phyloP scores from a whole-genome alignment of 306 rosid species.

The Fragaria ananassa region DNA sequence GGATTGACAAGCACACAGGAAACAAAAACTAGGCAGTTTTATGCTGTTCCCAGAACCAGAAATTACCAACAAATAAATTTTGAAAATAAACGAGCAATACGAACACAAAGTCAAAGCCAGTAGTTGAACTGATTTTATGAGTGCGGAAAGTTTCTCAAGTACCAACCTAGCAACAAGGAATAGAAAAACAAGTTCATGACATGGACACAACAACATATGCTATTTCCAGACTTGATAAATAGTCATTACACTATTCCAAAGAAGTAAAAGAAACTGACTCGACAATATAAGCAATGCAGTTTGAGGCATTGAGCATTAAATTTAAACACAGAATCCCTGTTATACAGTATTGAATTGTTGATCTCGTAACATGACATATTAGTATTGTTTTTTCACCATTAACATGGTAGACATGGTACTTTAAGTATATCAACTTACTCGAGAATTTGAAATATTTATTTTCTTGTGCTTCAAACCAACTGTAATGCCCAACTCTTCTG shows the following conservation, averaged over 20 bases:
- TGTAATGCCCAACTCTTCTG: slow-evolving; percentile 71
- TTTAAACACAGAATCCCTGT: background rate
- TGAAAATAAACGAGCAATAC: background rate
- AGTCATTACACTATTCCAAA: background rate
- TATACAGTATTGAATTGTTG: background rate
- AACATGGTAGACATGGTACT: background rate
- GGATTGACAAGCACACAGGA: background rate
- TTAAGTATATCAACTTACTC: slow-evolving; percentile 63
- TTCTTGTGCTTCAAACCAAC: slow-evolving; percentile 96
- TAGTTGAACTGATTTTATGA: background rate
- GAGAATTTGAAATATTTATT: slow-evolving; percentile 88
- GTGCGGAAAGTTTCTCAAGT: background rate
- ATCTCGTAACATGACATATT: background rate
- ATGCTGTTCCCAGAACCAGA: background rate
- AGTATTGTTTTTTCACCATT: background rate
- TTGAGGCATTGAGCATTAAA: background rate
- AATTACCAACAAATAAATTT: background rate
- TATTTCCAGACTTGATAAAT: background rate
- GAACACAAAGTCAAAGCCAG: background rate
- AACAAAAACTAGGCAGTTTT: background rate
- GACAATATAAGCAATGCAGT: background rate
- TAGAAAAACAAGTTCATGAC: background rate
- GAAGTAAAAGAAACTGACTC: background rate
- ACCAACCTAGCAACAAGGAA: background rate
- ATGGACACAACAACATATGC: background rate